A percentile compares a stretch with the other conserved stretches of the same genome.
phyloP scores from a whole-genome alignment of 768 basidiomycete genomes.

The Macrolepiota dolichaula region DNA sequence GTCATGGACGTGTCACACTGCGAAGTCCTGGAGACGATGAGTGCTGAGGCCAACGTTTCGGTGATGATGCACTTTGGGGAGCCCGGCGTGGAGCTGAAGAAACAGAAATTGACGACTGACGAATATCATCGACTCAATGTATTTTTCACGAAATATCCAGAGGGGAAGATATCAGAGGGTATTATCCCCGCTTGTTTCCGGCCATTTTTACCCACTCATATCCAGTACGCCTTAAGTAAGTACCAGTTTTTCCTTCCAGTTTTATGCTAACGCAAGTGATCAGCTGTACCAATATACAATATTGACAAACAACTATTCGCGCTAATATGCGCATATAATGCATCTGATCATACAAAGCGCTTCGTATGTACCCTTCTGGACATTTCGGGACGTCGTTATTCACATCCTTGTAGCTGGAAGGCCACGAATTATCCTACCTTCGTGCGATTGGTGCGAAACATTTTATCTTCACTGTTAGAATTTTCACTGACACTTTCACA shows the following conservation, averaged over 20 bases:
- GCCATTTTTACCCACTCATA: slow-evolving; percentile 74
- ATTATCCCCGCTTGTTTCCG: slow-evolving; percentile 82
- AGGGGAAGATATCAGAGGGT: slow-evolving; percentile 86
- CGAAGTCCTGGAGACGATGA: slow-evolving; percentile 76
- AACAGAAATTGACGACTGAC: slow-evolving; percentile 55
- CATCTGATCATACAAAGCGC: slow-evolving; percentile 72
- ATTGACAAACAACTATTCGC: slow-evolving; percentile 92
- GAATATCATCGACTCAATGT: slow-evolving; percentile 74
- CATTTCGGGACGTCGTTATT: not conserved
- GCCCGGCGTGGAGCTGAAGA: slow-evolving; percentile 46
- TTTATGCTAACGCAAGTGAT: not conserved
- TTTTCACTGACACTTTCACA: slow-evolving; percentile 17
- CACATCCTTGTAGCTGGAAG: slow-evolving; percentile 60
- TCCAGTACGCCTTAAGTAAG: slow-evolving; percentile 88
- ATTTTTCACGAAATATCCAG: slow-evolving; percentile 77
- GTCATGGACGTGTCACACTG: slow-evolving; percentile 92
- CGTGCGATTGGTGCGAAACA: slow-evolving; percentile 73
- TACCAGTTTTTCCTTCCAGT: slow-evolving; percentile 10
- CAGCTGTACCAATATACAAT: slow-evolving; percentile 90
- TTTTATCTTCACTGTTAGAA: not conserved
- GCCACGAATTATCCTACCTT: slow-evolving; percentile 87
- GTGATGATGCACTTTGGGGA: slow-evolving; percentile 72
- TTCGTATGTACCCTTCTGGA: slow-evolving; percentile 50
- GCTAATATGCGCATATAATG: slow-evolving; percentile 88
- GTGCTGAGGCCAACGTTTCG: slow-evolving; percentile 56